Base-by-base conservation (phyloP, 2,329 filamentous ascomycete species). In the Diaporthe eres region DNA sequence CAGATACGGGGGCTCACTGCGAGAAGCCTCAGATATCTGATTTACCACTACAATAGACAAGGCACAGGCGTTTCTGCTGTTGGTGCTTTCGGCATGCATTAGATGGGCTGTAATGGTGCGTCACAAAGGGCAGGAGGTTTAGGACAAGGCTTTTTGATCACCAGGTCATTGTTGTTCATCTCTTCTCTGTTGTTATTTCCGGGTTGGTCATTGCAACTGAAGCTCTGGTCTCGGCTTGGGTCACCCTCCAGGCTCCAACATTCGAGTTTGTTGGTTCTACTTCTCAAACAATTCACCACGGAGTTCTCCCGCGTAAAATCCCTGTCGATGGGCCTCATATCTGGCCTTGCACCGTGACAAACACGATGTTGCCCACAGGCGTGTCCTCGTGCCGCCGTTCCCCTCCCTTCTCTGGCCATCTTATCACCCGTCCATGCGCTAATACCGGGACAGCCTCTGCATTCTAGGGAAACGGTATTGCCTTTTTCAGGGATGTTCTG, bases 91-190 rank as follows among this genome's bases (percentile, higher is more conserved):
- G 63, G 57, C 70, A 53, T 71, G 75, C 74, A 75, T 75, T 63
- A 65, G 74, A 73, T 71, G 74, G 57, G 61, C 37, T 44, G 42
- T 71, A 60, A 55, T 75, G 70, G 68, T 53, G 25, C 53, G 44
- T 70, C 75, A 28, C 28, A 75, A 71, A 31, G 39, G 70, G 75
- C 55, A 75, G 68, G 55, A 73, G 58, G 68, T 70, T 60, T 44
- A 68, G 67, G 70, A 68, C 34, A 61, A n/a, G 58, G 57, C 49
- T 65, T 60, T 25, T 44, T 53, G 55, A 47, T 47, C 47, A 42
- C 34, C 49, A 47, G 58, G 19, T 75, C 28, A 55, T 58, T 51
- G 37, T 72, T 67, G 17, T 71, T 63, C 34, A 60, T 4, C n/a
- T 49, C 19, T 28, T 63, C 10, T 57, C 28, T 63, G 9, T 74